These are phyloP conservation scores for Boletus rubescentipes DNA, from an alignment of 768 basidiomycete species.

Conservation along the genomic window DNA sequence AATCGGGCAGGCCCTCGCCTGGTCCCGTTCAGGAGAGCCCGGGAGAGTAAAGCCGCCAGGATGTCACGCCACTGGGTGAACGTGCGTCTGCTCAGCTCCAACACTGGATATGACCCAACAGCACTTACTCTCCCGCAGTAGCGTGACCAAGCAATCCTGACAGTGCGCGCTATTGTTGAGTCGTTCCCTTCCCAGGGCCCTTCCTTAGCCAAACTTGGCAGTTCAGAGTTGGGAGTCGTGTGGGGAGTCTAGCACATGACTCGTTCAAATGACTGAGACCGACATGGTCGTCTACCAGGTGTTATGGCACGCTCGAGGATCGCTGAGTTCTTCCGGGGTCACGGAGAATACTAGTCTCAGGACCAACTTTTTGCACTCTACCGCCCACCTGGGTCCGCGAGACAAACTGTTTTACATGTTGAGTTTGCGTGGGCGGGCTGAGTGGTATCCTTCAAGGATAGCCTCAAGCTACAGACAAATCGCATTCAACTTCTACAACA, in stretches of 20 bases:
- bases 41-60: background rate
- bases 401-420: background rate
- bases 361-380: too few relatives aligned
- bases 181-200: background rate
- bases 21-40: background rate
- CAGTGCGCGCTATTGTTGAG: background rate
- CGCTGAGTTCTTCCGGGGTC: slow-evolving; percentile 2
- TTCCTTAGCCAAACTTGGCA: background rate
- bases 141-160: background rate
- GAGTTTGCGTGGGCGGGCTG: background rate
- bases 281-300: background rate
- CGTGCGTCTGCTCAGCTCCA: slow-evolving; percentile 16
- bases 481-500: background rate
- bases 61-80: slow-evolving; percentile 25
- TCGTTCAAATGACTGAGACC: background rate
- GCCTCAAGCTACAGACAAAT: background rate
- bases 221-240: background rate
- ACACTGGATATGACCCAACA: slow-evolving; percentile 17
- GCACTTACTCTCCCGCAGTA: slow-evolving; percentile 17
- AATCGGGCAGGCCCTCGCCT: background rate
- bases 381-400: too few relatives aligned
- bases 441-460: too few relatives aligned
- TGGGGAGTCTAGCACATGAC: background rate
- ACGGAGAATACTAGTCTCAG: too few relatives aligned
- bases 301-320: background rate